Conservation (phyloP, 257 asterid genomes). For the Solanum dulcamara region DNA sequence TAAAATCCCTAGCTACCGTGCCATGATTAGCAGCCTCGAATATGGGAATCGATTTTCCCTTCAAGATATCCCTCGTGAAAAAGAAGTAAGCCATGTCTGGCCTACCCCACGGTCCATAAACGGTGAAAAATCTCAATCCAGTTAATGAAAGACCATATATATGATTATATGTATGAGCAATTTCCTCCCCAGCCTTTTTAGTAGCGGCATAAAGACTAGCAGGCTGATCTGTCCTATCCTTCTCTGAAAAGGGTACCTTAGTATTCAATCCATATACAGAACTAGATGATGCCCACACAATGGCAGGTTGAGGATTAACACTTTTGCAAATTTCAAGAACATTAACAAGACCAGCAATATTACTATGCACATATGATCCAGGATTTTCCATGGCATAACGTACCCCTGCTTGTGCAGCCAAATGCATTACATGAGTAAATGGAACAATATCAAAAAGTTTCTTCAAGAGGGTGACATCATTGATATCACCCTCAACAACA, state of each 20-base stretch:
- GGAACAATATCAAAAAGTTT: slow-evolving; percentile 76
- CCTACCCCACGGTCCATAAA: slow-evolving; percentile 98
- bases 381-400: slow-evolving; percentile 98
- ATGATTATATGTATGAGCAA: slow-evolving; percentile 88
- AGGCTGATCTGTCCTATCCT: slow-evolving; percentile 87
- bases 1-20: slow-evolving; percentile 91
- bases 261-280: slow-evolving; percentile 93
- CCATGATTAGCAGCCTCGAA: slow-evolving; percentile 87
- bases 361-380: slow-evolving; percentile 90
- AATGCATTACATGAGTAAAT: slow-evolving; percentile 92
- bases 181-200: slow-evolving; percentile 94
- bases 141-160: slow-evolving; percentile 86
- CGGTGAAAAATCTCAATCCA: slow-evolving; percentile 88
- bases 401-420: slow-evolving; percentile 97
- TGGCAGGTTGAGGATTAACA: slow-evolving; percentile 86
- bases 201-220: slow-evolving; percentile 96
- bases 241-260: slow-evolving; percentile 86
- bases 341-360: slow-evolving; percentile 87
- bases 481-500: slow-evolving; percentile 92
- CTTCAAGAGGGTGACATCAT: slow-evolving; percentile 47
- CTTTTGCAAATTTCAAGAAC: slow-evolving; percentile 79
- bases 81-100: slow-evolving; percentile 99
- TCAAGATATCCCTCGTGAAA: slow-evolving; percentile 78
- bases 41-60: slow-evolving; percentile 71
- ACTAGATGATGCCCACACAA: slow-evolving; percentile 97